phyloP scores from a whole-genome alignment of 2,329 filamentous ascomycete species.

The Myriangium duriaei region DNA sequence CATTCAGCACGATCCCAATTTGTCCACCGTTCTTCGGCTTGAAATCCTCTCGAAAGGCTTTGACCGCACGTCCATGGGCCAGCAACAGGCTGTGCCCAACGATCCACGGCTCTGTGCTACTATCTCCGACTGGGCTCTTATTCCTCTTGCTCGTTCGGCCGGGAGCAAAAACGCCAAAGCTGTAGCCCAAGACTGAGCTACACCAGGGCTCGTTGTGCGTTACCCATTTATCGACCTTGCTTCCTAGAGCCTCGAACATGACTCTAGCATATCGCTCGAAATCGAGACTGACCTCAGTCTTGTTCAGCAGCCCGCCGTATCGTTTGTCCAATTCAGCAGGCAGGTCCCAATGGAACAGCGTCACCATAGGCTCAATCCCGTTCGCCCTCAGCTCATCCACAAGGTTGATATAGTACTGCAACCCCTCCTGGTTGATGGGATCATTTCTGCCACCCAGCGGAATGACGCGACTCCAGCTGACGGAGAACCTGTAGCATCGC shows the following conservation, averaged over 20 bases:
- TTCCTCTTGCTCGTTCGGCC: constrained; percentile 66
- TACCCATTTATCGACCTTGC: constrained; percentile 76
- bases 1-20: constrained; percentile 82
- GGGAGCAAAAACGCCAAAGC: constrained; percentile 64
- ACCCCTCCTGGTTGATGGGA: constrained; percentile 63
- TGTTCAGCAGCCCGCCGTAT: constrained; percentile 71
- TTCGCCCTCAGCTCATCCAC: constrained; percentile 65
- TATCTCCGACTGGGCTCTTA: constrained; percentile 60
- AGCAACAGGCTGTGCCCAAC: constrained; percentile 70
- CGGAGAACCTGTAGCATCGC: constrained; percentile 68
- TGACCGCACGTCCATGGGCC: constrained; percentile 69
- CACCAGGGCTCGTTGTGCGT: constrained; percentile 79
- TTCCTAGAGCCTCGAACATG: constrained; percentile 58
- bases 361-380: constrained; percentile 69
- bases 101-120: constrained; percentile 66
- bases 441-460: constrained; percentile 65
- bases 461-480: constrained; percentile 64
- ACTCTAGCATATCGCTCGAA: constrained; percentile 67
- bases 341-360: constrained; percentile 45
- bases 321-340: constrained; percentile 66
- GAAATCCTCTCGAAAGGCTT: constrained; percentile 72
- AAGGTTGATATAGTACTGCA: constrained; percentile 67
- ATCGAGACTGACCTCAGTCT: constrained; percentile 70
- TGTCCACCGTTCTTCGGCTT: constrained; percentile 58
- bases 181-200: constrained; percentile 68